Base-by-base conservation (phyloP, 2,329 filamentous ascomycete genomes). In the Lachnellula arida region DNA sequence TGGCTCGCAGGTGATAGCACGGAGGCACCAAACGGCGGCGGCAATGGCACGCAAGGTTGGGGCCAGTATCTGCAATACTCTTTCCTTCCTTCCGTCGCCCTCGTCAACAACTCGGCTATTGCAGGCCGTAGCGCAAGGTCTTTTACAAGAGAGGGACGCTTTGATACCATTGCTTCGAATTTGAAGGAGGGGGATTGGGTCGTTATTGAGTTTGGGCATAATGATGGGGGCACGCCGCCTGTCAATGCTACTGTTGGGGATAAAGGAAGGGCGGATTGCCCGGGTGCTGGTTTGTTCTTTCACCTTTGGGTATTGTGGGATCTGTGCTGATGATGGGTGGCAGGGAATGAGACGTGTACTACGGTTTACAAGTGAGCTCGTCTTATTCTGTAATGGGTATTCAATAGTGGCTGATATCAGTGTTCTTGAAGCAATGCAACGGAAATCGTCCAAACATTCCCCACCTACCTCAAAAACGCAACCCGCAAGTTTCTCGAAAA, bases 171-270 rank as follows among this genome's bases (percentile, higher is more conserved):
- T 54, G 77, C 79, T 46, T 70, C 75, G 28, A 65, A 74, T 2
- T 74, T 88, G 17, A 65, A 78, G 58, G 54, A 74, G 1, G 83
- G 82, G 34, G 86, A 89, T 69, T 85, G 81, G 69, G 84, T 88
- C 1, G 75, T 88, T 52, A 87, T 89, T 52, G 85, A 88, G 64
- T 87, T 88, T 65, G 85, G 86, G 0, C 85, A 88, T 74, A 89
- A 89, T 65, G 86, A 88, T 62, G 85, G 84, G 22, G 82, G 84
- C 2, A 57, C 46, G 40, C 37, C 37, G 15, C 55, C 56, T 28
- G 59, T 57, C 47, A 78, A 78, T 0, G 72, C 84, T 2, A 69
- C 65, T 2, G 37, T 40, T 15, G 70, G 68, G 1, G 85, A 88
- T 68, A 86, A 86, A 64, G 81, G 81, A 2, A 77, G 84, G 17